Percentiles rank a stretch among this genome's conserved stretches.
phyloP scores from a whole-genome alignment of 2,329 filamentous ascomycete genomes.

The Myriosclerotinia scirpicola region DNA sequence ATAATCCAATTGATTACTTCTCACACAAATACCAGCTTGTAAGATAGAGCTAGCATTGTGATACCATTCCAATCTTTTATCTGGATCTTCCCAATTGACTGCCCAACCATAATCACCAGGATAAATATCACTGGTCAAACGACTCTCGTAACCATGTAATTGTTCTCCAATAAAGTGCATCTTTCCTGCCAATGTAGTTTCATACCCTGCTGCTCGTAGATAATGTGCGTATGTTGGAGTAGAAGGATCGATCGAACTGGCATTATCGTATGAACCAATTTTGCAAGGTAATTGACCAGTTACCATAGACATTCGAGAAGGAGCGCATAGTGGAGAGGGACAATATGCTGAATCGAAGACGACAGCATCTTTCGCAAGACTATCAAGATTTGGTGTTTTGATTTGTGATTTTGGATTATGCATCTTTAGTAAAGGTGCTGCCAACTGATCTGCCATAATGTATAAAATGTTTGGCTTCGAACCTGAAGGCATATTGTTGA shows the following conservation, averaged over 20 bases:
- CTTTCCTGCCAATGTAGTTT: slow-evolving; percentile 88
- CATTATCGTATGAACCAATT: slow-evolving; percentile 91
- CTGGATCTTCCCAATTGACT: slow-evolving; percentile 92
- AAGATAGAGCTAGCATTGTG: slow-evolving; percentile 94
- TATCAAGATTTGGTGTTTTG: slow-evolving; percentile 87
- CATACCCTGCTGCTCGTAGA: slow-evolving; percentile 78
- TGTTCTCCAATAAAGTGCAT: slow-evolving; percentile 98
- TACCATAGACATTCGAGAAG: slow-evolving; percentile 92
- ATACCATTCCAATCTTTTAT: slow-evolving; percentile 86
- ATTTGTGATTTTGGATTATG: slow-evolving; percentile 87
- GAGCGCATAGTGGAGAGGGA: slow-evolving; percentile 88
- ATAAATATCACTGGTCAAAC: slow-evolving; percentile 93
- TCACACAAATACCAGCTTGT: slow-evolving; percentile 83
- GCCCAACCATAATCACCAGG: slow-evolving; percentile 93
- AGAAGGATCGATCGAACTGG: slow-evolving; percentile 78
- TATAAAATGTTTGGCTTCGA: slow-evolving; percentile 75
- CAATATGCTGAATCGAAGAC: slow-evolving; percentile 95
- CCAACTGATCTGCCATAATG: slow-evolving; percentile 96
- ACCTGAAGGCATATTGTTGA: slow-evolving; percentile 29
- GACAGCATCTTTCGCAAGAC: slow-evolving; percentile 75
- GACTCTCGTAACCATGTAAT: slow-evolving; percentile 88
- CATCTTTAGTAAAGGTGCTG: slow-evolving; percentile 86
- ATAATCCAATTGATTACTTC: slow-evolving; percentile 93
- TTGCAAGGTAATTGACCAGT: slow-evolving; percentile 87
- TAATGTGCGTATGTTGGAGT: slow-evolving; percentile 93